Conservation (phyloP, 1,284 basidiomycete genomes). For the Rhodotorula sp. region DNA sequence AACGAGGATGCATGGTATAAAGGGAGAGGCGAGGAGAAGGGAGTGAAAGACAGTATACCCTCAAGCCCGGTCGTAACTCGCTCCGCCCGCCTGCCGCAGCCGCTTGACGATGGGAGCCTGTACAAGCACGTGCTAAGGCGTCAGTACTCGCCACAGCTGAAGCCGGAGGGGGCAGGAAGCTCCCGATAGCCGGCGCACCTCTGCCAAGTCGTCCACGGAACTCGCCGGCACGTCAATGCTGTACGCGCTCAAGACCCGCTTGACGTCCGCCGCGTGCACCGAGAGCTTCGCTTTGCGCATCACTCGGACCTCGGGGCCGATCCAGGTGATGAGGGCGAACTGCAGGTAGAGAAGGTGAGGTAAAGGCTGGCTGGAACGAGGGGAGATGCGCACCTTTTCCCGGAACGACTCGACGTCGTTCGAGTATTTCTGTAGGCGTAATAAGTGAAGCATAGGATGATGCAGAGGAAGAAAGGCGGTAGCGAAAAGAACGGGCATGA, state of each 20-base stretch:
- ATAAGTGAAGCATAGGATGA: no score
- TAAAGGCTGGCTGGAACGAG: no score
- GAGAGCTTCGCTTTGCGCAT: conserved; percentile 38
- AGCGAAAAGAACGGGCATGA: no score
- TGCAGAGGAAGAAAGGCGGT: background rate
- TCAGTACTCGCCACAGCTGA: background rate
- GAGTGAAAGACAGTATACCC: no score
- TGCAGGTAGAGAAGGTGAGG: background rate
- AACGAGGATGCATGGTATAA: background rate
- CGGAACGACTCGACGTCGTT: conserved; percentile 40
- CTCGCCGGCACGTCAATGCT: conserved; percentile 37
- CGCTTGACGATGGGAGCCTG: conserved; percentile 35
- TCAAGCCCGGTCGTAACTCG: conserved; percentile 35
- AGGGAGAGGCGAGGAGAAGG: no score
- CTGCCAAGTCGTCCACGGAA: conserved; percentile 25
- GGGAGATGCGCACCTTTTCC: conserved; percentile 18
- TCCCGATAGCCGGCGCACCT: conserved; percentile 9
- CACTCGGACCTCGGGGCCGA: conserved; percentile 19
- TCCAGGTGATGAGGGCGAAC: conserved; percentile 35
- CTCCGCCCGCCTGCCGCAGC: conserved; percentile 37
- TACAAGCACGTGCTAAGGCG: background rate
- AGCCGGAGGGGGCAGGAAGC: background rate
- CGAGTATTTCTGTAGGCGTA: conserved; percentile 27
- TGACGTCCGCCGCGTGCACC: conserved; percentile 35
- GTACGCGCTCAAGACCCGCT: conserved; percentile 26